Evolutionary conservation across 2,329 filamentous ascomycete genomes (phyloP).

Genomic region (Aspergillus hortae): DNA sequence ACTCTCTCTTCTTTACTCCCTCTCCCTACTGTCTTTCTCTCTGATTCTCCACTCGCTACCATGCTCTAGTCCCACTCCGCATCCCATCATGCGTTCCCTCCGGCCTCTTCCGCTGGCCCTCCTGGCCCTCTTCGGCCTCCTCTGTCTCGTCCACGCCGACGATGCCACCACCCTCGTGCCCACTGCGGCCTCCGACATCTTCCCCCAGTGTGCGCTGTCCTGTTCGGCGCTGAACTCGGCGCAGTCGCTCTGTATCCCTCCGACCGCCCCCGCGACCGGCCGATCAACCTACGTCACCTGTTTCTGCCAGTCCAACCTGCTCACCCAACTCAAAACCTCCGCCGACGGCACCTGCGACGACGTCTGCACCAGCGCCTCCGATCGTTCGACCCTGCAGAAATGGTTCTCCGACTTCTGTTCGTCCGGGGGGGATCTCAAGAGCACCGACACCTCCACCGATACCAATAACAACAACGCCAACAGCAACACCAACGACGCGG

Average conservation of each 20-base stretch:
- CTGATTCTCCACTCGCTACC: not conserved
- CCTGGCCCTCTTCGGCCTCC: slow-evolving; percentile 17
- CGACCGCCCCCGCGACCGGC: slow-evolving; percentile 48
- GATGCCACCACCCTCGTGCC: slow-evolving; percentile 31
- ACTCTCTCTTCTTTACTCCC: not conserved
- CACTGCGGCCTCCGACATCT: slow-evolving; percentile 37
- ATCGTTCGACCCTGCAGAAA: slow-evolving; percentile 56
- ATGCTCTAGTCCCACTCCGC: no score
- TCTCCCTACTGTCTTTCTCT: slow-evolving; percentile 1
- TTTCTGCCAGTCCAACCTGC: slow-evolving; percentile 65
- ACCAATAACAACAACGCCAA: slow-evolving; percentile 17
- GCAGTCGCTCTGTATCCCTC: slow-evolving; percentile 66
- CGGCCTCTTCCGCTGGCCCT: slow-evolving; percentile 6
- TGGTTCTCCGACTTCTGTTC: slow-evolving; percentile 71
- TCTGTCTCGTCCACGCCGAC: slow-evolving; percentile 19
- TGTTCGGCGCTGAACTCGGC: slow-evolving; percentile 66
- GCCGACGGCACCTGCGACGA: slow-evolving; percentile 60
- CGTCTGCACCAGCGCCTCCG: slow-evolving; percentile 52
- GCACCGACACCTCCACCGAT: slow-evolving; percentile 25
- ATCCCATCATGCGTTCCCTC: no score
- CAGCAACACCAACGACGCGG: slow-evolving; percentile 18
- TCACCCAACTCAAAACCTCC: slow-evolving; percentile 57
- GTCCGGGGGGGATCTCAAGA: slow-evolving; percentile 39
- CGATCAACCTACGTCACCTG: slow-evolving; percentile 61
- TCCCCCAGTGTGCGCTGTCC: slow-evolving; percentile 60